Conservation (phyloP, 306 rosid genomes). For the Castanopsis chinensis region DNA sequence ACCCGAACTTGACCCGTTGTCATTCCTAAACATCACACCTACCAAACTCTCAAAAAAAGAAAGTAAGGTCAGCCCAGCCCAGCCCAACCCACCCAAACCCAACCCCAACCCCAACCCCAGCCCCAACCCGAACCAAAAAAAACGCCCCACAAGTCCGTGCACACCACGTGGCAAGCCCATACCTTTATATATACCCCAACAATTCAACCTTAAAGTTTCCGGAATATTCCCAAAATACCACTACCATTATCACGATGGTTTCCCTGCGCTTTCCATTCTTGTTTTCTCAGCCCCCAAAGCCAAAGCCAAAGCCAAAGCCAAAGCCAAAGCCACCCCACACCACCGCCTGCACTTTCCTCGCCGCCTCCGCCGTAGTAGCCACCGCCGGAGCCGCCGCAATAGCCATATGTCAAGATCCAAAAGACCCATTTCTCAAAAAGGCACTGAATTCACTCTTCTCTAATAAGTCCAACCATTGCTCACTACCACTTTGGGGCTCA, state of each 20-base stretch:
- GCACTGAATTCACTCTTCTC: slow-evolving; percentile 41
- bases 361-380: slow-evolving; percentile 27
- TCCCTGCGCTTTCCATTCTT: slow-evolving; percentile 83
- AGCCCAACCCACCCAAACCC: background rate
- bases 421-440: slow-evolving; percentile 40
- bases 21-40: too few species aligned
- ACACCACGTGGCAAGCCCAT: background rate
- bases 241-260: slow-evolving; percentile 34
- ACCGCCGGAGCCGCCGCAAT: slow-evolving; percentile 51
- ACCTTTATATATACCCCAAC: background rate
- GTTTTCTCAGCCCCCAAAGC: slow-evolving; percentile 60
- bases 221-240: background rate
- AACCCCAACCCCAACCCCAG: too few species aligned
- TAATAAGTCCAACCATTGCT: slow-evolving; percentile 8
- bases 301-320: slow-evolving; percentile 31
- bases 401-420: slow-evolving; percentile 24
- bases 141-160: background rate
- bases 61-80: background rate
- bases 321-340: slow-evolving; percentile 4
- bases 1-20: too few species aligned
- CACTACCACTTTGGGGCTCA: slow-evolving; percentile 69
- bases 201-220: background rate
- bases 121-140: background rate
- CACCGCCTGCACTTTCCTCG: slow-evolving; percentile 33
- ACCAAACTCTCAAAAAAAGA: too few species aligned